Percentiles rank a stretch among this genome's conserved stretches.
Conservation (phyloP, 495 filamentous ascomycete genomes). For the Daldinia grandis region DNA sequence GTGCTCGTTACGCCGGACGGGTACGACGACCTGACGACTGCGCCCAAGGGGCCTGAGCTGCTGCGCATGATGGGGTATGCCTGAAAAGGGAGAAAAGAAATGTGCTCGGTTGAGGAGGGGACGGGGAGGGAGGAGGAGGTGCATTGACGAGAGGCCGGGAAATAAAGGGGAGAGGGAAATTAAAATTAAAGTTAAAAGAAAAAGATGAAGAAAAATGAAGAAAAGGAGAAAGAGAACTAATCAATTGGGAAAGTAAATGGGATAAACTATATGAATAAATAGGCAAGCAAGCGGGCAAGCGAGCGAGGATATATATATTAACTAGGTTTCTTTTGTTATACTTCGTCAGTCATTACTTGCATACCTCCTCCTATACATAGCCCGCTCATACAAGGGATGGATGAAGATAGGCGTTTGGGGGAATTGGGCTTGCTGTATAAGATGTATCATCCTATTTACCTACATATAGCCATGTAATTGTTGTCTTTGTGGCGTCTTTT, state of each 20-base stretch:
- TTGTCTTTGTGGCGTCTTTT: not conserved
- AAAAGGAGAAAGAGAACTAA: not conserved
- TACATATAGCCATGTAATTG: not conserved
- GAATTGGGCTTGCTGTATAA: not conserved
- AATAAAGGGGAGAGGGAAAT: too few relatives aligned
- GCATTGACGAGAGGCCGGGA: too few relatives aligned
- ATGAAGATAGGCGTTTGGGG: not conserved
- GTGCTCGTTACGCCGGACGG: constrained; percentile 81
- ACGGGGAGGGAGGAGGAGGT: too few relatives aligned
- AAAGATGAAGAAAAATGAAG: too few relatives aligned
- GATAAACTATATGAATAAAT: not conserved
- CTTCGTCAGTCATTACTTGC: not conserved
- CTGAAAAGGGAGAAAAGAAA: too few relatives aligned
- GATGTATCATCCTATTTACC: constrained; percentile 1
- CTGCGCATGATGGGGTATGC: constrained; percentile 47
- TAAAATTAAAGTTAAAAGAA: not conserved
- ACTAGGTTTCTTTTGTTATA: not conserved
- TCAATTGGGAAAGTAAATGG: not conserved
- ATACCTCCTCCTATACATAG: too few relatives aligned
- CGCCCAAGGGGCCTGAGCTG: constrained; percentile 75
- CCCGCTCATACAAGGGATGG: not conserved
- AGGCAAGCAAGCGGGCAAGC: not conserved
- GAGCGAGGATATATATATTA: not conserved
- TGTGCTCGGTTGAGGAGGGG: too few relatives aligned
- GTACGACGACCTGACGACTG: constrained; percentile 83